These are phyloP conservation scores for Pythium volutum DNA, from an alignment of 352 stramenopile species.

Conservation along the genomic window DNA sequence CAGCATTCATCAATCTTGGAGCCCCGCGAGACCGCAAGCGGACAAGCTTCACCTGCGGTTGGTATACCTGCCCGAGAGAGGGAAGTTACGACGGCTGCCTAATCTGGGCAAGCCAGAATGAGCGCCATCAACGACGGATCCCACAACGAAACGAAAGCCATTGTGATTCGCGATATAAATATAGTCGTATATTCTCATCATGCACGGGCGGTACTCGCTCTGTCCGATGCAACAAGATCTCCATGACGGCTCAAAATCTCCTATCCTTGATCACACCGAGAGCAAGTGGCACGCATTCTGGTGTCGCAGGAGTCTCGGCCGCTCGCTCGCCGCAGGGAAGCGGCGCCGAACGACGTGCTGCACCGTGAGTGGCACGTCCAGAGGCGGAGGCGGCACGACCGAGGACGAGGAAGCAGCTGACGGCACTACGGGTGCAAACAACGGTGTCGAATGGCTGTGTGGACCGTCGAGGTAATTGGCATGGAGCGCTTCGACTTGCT, in stretches of 20 bases:
- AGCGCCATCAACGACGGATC: not conserved
- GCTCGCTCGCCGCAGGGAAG: conserved; percentile 18
- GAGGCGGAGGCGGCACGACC: conserved; percentile 1
- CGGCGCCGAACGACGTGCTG: conserved; percentile 13
- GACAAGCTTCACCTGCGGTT: not conserved
- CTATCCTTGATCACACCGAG: too few species aligned
- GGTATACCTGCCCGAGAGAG: not conserved
- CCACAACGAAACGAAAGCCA: conserved; percentile 1
- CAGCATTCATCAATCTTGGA: conserved; percentile 3
- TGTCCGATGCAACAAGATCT: not conserved
- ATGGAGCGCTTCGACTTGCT: conserved; percentile 22
- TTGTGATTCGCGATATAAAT: too few species aligned
- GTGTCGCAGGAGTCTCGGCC: conserved; percentile 21
- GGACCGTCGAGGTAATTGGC: not conserved
- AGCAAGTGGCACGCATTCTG: conserved; percentile 26
- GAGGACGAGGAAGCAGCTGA: not conserved
- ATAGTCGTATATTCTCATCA: not conserved
- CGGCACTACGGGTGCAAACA: not conserved
- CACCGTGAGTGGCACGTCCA: conserved; percentile 17
- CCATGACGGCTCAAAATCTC: not conserved
- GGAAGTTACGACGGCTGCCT: not conserved
- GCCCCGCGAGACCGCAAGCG: too few species aligned
- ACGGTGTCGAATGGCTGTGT: not conserved
- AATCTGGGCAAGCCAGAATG: conserved; percentile 9
- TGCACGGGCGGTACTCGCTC: too few species aligned